Base-by-base conservation (phyloP, 805 yeast genomes). In the Aciculoconidium aculeatum region DNA sequence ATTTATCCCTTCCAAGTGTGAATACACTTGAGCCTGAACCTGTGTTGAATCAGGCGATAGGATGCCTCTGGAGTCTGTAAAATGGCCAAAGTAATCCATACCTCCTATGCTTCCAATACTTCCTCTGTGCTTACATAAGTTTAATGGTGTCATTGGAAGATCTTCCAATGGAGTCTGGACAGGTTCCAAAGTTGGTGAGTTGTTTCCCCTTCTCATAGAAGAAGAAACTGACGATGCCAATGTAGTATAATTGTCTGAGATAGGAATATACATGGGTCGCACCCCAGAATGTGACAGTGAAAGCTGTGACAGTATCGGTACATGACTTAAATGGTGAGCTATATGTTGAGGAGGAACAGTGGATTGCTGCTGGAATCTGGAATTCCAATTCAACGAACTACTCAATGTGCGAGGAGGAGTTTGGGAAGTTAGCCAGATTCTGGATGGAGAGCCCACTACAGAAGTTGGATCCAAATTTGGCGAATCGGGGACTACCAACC, bases 391-490 rank as follows among this genome's bases (percentile, higher is more conserved):
- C 27, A 40, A 23, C 11, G 53, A 48, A 32, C 38, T 49, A 15
- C 41, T 49, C 32, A 36, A 49, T 18, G 55, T 55, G 38, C 42
- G 44, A 11, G 78, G 77, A 1, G 78, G 78, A 0, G 78, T 70
- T 30, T 67, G 68, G 12, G 70, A 61, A n/a, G 65, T 58, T 25
- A 74, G 50, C 64, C 72, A 67, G 37, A 73, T 71, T 27, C 71
- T 49, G 4, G 77, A 70, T 1, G 80, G 80, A 1, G 77, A 70
- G 5, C 73, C 75, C 3, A 70, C 68, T 10, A 72, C 27, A 4
- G 76, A 70, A 1, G 67, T 61, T 3, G 80, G 77, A 24, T 56
- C 66, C 30, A 74, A 51, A 30, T 59, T 58, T 0, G 79, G 79
- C 1, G 77, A 70, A 30, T 68, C 76, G 0, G 79, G 77, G 7